phyloP scores from a whole-genome alignment of 129 eudicot species.

The Artemisia annua region DNA sequence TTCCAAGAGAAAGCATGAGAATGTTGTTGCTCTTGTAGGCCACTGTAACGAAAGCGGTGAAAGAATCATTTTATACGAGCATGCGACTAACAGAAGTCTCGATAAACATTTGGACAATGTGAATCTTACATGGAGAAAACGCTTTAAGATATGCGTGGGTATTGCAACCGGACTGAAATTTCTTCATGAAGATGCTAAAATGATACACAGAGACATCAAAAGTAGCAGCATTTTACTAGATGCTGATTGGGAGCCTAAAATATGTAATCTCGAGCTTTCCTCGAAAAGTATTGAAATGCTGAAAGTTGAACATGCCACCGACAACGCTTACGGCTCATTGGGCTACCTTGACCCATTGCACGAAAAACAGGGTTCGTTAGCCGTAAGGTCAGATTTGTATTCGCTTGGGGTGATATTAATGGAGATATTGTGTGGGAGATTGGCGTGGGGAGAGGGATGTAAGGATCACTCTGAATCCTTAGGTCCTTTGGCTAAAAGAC shows the following conservation, averaged over 20 bases:
- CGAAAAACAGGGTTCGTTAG: background rate
- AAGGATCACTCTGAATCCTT: background rate
- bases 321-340: background rate
- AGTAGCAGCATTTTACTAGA: background rate
- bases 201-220: conserved; percentile 13
- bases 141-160: background rate
- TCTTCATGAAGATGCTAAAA: background rate
- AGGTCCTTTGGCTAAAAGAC: background rate
- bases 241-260: conserved; percentile 8
- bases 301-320: background rate
- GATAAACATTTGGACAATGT: background rate
- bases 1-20: background rate
- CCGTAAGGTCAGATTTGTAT: background rate
- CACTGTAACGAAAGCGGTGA: background rate
- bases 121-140: background rate
- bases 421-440: conserved; percentile 6
- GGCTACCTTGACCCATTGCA: background rate
- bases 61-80: conserved; percentile 6
- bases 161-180: background rate
- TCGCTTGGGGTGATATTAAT: conserved; percentile 1
- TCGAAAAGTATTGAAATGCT: background rate
- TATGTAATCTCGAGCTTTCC: background rate
- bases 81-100: background rate
- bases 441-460: background rate
- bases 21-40: conserved; percentile 11